Percentiles rank a stretch among this genome's conserved stretches.
Evolutionary conservation across 805 yeast species (phyloP).

Genomic region (Lipomyces yamanashiensis): DNA sequence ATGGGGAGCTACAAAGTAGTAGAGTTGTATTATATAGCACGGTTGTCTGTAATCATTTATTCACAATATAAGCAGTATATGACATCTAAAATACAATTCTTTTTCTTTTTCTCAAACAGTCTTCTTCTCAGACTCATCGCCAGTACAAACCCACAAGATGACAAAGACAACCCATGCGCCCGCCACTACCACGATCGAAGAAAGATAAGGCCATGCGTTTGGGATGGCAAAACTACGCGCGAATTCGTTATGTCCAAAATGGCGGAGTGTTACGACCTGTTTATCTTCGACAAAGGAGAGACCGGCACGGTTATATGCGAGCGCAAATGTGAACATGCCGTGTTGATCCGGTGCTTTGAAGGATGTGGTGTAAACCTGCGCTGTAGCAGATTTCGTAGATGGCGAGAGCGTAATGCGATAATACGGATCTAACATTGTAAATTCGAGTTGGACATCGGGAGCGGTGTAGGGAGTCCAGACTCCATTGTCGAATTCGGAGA

Average conservation of each 20-base stretch:
- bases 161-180: slow-evolving; percentile 78
- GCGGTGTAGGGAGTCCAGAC: slow-evolving; percentile 73
- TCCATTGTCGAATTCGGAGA: slow-evolving; percentile 52
- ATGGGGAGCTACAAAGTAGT: slow-evolving; percentile 51
- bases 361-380: slow-evolving; percentile 52
- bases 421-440: slow-evolving; percentile 93
- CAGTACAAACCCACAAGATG: slow-evolving; percentile 50
- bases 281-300: slow-evolving; percentile 66
- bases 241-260: slow-evolving; percentile 93
- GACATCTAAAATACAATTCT: not conserved
- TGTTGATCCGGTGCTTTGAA: slow-evolving; percentile 92
- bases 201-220: slow-evolving; percentile 88
- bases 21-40: not conserved
- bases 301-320: slow-evolving; percentile 81
- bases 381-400: slow-evolving; percentile 48
- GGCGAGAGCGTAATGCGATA: slow-evolving; percentile 71
- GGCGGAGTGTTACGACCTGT: slow-evolving; percentile 81
- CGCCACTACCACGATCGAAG: slow-evolving; percentile 71
- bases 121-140: slow-evolving; percentile 19
- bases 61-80: not conserved
- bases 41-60: not conserved
- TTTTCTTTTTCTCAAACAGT: slow-evolving; percentile 10
- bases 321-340: slow-evolving; percentile 88
- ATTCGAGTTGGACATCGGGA: slow-evolving; percentile 76
- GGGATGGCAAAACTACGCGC: slow-evolving; percentile 91